Evolutionary conservation across 2,329 filamentous ascomycete species (phyloP).

Genomic region (Botrytis fabae): DNA sequence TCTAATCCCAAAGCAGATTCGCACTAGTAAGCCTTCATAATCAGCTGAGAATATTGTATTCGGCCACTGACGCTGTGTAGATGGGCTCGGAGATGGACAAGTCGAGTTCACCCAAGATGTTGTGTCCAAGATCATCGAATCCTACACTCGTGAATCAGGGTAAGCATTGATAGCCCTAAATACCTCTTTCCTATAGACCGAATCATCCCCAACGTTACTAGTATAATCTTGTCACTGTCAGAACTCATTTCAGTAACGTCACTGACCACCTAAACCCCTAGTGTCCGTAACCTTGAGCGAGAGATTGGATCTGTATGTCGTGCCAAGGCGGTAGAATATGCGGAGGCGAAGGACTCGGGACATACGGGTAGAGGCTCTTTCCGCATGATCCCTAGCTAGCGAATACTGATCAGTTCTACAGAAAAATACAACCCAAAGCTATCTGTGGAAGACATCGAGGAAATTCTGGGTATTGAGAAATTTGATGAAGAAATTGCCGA

Average conservation of each 20-base stretch:
- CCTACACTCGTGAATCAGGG: constrained; percentile 86
- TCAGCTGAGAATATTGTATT: constrained; percentile 20
- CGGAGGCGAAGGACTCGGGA: constrained; percentile 79
- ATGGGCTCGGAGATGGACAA: constrained; percentile 76
- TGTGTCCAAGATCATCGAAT: constrained; percentile 91
- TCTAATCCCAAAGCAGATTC: constrained; percentile 94
- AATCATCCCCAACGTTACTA: not conserved
- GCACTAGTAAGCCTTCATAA: constrained; percentile 55
- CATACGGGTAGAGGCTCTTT: constrained; percentile 41
- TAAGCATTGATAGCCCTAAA: constrained; percentile 16
- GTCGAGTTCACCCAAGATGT: constrained; percentile 79
- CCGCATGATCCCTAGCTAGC: not conserved
- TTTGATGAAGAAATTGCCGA: constrained; percentile 96
- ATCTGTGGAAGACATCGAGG: constrained; percentile 77
- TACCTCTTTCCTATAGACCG: not conserved
- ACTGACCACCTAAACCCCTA: constrained; percentile 41
- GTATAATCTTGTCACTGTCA: not conserved
- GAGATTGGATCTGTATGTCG: constrained; percentile 94
- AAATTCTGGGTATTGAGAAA: constrained; percentile 87
- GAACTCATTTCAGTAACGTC: constrained; percentile 5
- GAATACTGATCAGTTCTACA: constrained; percentile 26
- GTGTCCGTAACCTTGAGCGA: constrained; percentile 92
- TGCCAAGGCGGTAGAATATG: constrained; percentile 91
- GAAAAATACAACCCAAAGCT: constrained; percentile 73
- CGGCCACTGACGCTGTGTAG: constrained; percentile 33